These are phyloP conservation scores for Chenopodium suecicum DNA, from an alignment of 148 eudicot species.

Conservation along the genomic window DNA sequence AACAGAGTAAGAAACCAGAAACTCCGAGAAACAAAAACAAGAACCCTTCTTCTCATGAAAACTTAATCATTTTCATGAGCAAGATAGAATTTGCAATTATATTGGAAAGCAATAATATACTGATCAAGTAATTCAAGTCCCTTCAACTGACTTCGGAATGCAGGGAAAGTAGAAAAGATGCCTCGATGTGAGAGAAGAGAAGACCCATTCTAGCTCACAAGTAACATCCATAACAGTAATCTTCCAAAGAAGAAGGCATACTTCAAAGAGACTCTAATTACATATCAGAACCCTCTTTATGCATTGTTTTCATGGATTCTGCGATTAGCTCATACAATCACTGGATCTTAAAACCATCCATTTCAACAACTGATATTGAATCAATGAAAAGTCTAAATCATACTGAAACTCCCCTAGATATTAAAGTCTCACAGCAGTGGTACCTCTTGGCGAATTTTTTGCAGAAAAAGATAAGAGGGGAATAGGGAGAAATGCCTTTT, in stretches of 20 bases:
- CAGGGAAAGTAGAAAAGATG: neutral
- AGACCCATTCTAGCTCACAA: neutral
- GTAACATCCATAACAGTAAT: neutral
- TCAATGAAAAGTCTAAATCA: too few relatives aligned
- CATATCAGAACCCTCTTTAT: neutral
- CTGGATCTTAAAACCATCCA: neutral
- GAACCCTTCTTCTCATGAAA: neutral
- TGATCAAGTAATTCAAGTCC: neutral
- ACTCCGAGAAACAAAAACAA: neutral
- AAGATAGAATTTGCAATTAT: neutral
- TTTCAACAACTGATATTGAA: neutral
- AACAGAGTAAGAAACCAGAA: conserved; percentile 3
- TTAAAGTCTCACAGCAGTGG: neutral
- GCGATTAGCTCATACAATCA: neutral
- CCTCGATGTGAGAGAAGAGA: neutral
- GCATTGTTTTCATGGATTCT: neutral
- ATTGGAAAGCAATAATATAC: too few relatives aligned
- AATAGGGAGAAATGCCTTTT: too few relatives aligned
- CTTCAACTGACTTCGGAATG: neutral
- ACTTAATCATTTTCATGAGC: neutral
- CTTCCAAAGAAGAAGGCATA: neutral
- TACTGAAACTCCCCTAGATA: neutral
- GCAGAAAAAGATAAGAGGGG: too few relatives aligned
- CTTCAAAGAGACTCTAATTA: neutral
- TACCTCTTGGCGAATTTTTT: too few relatives aligned